phyloP scores from a whole-genome alignment of 164 flowering plant species.

The Aristolochia fimbriata region DNA sequence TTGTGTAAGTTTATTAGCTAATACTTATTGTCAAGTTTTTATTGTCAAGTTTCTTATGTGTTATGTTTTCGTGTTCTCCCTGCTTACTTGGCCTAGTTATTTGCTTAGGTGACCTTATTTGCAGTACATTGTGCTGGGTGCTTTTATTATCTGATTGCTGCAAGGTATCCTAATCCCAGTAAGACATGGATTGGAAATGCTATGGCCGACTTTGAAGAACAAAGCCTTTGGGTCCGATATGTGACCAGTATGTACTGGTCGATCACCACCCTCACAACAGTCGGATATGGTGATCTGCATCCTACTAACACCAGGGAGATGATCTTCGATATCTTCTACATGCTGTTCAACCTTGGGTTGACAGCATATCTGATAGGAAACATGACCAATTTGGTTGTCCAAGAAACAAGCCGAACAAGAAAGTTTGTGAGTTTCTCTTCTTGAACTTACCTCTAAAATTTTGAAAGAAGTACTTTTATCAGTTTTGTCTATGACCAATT shows the following conservation, averaged over 20 bases:
- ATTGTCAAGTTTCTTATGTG: neutral
- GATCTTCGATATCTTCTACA: slow-evolving; percentile 74
- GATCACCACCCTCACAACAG: slow-evolving; percentile 87
- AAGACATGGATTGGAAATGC: slow-evolving; percentile 72
- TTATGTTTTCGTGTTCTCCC: neutral
- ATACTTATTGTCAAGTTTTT: neutral
- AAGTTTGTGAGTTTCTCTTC: slow-evolving; percentile 54
- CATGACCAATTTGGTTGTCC: slow-evolving; percentile 98
- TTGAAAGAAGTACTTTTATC: no score
- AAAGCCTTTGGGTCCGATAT: slow-evolving; percentile 57
- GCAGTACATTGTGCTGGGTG: slow-evolving; percentile 94
- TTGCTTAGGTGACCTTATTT: slow-evolving; percentile 77
- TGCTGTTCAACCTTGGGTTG: slow-evolving; percentile 94
- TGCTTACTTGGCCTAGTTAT: slow-evolving; percentile 6
- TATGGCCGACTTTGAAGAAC: slow-evolving; percentile 28
- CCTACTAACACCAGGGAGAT: slow-evolving; percentile 74
- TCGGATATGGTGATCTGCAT: slow-evolving; percentile 96
- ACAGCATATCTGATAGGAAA: slow-evolving; percentile 92
- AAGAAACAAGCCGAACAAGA: slow-evolving; percentile 81
- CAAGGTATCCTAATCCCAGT: slow-evolving; percentile 38
- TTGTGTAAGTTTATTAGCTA: slow-evolving; percentile 49
- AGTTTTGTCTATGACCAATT: no score
- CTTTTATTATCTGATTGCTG: slow-evolving; percentile 78
- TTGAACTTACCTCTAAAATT: neutral
- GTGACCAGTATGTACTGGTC: slow-evolving; percentile 92